Evolutionary conservation across 2,329 filamentous ascomycete genomes (phyloP), one percentile per base, ranked within the genome.

Genomic region (Boeremia lycopersici): DNA sequence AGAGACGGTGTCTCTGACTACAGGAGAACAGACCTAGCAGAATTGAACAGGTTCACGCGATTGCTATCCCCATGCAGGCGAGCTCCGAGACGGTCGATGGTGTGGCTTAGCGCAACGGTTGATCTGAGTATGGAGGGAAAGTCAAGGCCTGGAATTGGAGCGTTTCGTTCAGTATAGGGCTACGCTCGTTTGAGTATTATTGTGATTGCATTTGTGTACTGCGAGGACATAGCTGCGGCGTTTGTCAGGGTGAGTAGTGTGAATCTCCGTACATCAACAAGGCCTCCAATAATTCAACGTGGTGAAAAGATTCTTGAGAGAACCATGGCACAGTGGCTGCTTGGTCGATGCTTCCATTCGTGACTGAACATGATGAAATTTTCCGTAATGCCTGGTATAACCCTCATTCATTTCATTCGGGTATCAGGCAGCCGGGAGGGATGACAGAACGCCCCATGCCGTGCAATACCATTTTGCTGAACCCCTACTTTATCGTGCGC

Each of bases 331-430:
- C 52, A 55, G 53, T 48, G 53, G 53, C 43, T 56, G 48, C 48
- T 57, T 57, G 53, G 48, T 67, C 65, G 57, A 64, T 68, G 62
- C 57, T 67, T 70, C 68, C 64, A 71, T 71, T 70, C 66, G 66
- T 72, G 71, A 72, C 67, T 72, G 70, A 72, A 68, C 67, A 72
- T 73, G 71, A 72, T 72, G 64, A 70, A 71, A 67, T 64, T 74
- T 73, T 71, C 65, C 67, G 53, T 71, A 70, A 68, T 74, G 71
- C 68, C 72, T 68, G 70, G 65, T 65, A 67, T 60, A 62, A 65
- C 55, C 66, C 63, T 68, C 70, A 65, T 68, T 64, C 58, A 64
- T 63, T 50, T 50, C 57, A 62, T 67, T 61, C 52, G 63, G 67
- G 61, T 67, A 62, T 62, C 66, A 65, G 68, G 64, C 67, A 70